phyloP scores from a whole-genome alignment of 164 flowering plant genomes.

The Kalanchoe fedtschenkoi region DNA sequence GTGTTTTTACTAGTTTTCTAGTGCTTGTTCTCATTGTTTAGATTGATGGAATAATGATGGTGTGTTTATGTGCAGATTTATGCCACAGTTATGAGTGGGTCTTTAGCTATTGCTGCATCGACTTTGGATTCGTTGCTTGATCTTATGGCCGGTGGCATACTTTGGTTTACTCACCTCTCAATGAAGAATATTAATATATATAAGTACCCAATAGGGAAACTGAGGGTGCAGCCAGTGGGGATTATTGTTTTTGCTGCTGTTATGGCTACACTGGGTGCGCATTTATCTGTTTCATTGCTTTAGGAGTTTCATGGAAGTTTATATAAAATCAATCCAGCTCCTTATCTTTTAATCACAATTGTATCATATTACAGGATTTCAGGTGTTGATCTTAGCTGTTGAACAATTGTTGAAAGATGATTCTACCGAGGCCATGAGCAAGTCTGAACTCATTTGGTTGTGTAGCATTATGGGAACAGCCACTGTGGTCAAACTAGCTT shows the following conservation, averaged over 20 bases:
- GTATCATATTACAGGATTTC: conserved; percentile 97
- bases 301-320: too few relatives aligned
- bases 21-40: too few relatives aligned
- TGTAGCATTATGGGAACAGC: conserved; percentile 72
- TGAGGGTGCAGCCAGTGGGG: conserved; percentile 95
- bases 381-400: conserved; percentile 65
- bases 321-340: too few relatives aligned
- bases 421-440: conserved; percentile 38
- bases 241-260: conserved; percentile 90
- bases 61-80: conserved; percentile 39
- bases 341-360: too few relatives aligned
- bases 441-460: conserved; percentile 58
- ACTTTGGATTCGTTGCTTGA: conserved; percentile 90
- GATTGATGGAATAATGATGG: not conserved
- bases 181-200: conserved; percentile 86
- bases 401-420: conserved; percentile 52
- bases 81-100: conserved; percentile 83
- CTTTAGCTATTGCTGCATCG: conserved; percentile 94
- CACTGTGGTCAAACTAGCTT: conserved; percentile 57
- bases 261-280: conserved; percentile 91
- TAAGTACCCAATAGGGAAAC: conserved; percentile 89
- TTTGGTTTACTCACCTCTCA: conserved; percentile 89
- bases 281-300: not conserved
- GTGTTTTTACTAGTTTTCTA: conserved; percentile 12
- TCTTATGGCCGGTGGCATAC: conserved; percentile 98